Percentiles rank a stretch among this genome's conserved stretches.
Conservation (phyloP, 768 basidiomycete genomes). For the Austroboletus festivus region DNA sequence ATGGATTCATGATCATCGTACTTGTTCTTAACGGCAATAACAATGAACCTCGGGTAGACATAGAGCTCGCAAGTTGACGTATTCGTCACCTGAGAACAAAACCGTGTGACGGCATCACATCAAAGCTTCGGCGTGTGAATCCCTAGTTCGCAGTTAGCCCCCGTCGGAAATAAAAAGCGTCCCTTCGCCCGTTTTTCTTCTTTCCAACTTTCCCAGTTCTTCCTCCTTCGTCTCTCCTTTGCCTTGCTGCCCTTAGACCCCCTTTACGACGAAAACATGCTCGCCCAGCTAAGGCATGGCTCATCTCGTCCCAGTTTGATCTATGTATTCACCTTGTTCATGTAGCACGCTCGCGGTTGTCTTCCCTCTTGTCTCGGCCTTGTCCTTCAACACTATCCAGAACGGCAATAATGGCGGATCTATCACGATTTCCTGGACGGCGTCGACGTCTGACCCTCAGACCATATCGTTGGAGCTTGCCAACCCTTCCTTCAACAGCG, state of each 20-base stretch:
- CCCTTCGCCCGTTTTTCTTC: background rate
- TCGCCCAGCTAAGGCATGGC: slow-evolving; percentile 46
- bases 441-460: slow-evolving; percentile 37
- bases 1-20: no score
- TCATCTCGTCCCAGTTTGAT: fast-evolving
- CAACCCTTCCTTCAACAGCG: slow-evolving; percentile 49
- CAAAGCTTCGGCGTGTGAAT: slow-evolving; percentile 27
- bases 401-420: slow-evolving; percentile 35
- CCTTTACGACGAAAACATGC: no score
- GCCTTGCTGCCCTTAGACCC: slow-evolving; percentile 11
- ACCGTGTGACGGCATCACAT: no score
- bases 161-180: slow-evolving; percentile 24
- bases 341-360: slow-evolving; percentile 43
- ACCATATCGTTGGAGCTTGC: slow-evolving; percentile 45
- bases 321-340: background rate
- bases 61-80: slow-evolving; percentile 6
- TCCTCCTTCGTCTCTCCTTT: slow-evolving; percentile 8
- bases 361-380: slow-evolving; percentile 43
- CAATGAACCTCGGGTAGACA: slow-evolving; percentile 11
- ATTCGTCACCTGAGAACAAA: slow-evolving; percentile 12
- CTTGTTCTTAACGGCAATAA: background rate
- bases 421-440: slow-evolving; percentile 54
- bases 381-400: slow-evolving; percentile 39
- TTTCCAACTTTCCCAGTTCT: slow-evolving; percentile 3
- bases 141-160: slow-evolving; percentile 3